These are phyloP conservation scores for Botrytis squamosa DNA, from an alignment of 2,329 filamentous ascomycete species.

Conservation along the genomic window DNA sequence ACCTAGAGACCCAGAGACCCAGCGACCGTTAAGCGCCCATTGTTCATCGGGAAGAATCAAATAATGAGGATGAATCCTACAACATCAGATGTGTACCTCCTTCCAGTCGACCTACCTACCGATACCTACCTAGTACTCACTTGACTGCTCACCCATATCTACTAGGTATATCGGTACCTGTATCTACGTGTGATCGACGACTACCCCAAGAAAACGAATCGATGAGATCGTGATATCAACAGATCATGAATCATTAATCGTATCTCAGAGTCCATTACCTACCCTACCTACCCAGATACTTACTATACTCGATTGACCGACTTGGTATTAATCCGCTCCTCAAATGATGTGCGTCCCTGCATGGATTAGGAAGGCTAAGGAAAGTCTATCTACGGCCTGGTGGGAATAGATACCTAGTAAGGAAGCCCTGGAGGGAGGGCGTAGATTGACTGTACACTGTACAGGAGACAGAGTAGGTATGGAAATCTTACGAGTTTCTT, in stretches of 20 bases:
- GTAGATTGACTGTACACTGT: not conserved
- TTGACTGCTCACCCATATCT: too few species aligned
- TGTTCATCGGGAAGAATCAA: too few species aligned
- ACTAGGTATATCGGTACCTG: too few species aligned
- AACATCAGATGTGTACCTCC: not conserved
- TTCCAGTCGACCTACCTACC: not conserved
- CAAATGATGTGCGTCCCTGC: slow-evolving; percentile 6
- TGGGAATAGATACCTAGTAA: not conserved
- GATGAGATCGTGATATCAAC: not conserved
- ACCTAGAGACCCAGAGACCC: not conserved
- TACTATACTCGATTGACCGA: not conserved
- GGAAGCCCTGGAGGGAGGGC: not conserved
- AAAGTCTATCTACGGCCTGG: not conserved
- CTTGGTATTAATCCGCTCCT: not conserved
- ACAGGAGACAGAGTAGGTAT: not conserved
- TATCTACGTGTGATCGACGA: not conserved
- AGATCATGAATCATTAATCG: not conserved
- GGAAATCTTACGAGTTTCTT: not conserved
- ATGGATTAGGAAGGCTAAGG: not conserved
- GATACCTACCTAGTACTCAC: too few species aligned
- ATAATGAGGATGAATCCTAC: not conserved
- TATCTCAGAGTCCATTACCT: not conserved
- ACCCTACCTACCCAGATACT: not conserved
- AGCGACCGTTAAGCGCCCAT: not conserved
- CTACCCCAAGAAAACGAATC: not conserved